Evolutionary conservation across 306 rosid species (phyloP).

Genomic region (Cucumis cinereus): DNA sequence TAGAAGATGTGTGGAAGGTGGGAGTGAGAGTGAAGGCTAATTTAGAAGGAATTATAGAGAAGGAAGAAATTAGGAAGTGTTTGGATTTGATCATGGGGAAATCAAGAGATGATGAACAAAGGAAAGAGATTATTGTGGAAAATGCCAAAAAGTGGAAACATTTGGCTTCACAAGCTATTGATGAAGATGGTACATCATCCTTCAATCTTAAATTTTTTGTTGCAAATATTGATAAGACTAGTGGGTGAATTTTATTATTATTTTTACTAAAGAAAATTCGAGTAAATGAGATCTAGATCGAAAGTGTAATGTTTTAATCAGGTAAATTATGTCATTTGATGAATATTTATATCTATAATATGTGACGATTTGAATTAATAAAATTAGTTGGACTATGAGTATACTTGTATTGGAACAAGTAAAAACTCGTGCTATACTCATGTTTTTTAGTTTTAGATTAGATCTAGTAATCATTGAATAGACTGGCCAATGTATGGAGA

Average conservation of each 20-base stretch:
- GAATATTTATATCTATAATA: too few species aligned
- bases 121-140: slow-evolving; percentile 8
- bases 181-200: slow-evolving; percentile 19
- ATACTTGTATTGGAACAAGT: too few species aligned
- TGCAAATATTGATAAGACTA: not conserved
- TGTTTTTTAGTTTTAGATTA: too few species aligned
- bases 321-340: too few species aligned
- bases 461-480: too few species aligned
- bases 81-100: slow-evolving; percentile 17
- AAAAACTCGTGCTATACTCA: too few species aligned
- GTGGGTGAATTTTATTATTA: not conserved
- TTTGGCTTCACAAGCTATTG: slow-evolving; percentile 13
- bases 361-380: too few species aligned
- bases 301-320: too few species aligned
- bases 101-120: not conserved
- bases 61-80: slow-evolving; percentile 21
- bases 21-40: slow-evolving; percentile 17
- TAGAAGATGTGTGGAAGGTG: slow-evolving; percentile 22
- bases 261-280: too few species aligned
- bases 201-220: slow-evolving; percentile 16
- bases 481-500: too few species aligned
- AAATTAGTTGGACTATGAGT: too few species aligned
- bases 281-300: too few species aligned
- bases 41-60: slow-evolving; percentile 4
- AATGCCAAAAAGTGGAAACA: slow-evolving; percentile 23